Conservation (phyloP, 768 basidiomycete species). For the Pisolithus microcarpus region DNA sequence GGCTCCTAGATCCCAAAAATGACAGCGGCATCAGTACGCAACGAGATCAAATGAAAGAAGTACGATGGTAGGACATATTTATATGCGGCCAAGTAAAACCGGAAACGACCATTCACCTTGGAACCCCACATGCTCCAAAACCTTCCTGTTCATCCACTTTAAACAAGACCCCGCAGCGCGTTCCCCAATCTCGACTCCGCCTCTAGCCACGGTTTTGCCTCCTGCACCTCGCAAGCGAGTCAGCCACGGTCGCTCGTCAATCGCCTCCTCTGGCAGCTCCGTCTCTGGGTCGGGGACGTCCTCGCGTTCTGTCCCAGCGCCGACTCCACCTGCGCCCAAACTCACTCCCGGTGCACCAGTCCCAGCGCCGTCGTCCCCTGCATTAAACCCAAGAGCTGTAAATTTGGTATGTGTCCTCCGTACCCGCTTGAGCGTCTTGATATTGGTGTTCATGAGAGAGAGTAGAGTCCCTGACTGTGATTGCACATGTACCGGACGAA, state of each 20-base stretch:
- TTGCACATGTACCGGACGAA: constrained; percentile 16
- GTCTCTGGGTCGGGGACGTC: constrained; percentile 5
- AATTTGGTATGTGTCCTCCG: constrained; percentile 69
- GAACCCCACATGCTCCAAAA: constrained; percentile 87
- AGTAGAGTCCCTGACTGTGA: constrained; percentile 37
- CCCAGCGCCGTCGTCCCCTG: constrained; percentile 31
- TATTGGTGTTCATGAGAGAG: constrained; percentile 68
- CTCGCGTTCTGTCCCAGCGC: constrained; percentile 1
- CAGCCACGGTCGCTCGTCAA: constrained; percentile 61
- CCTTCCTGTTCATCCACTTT: constrained; percentile 65
- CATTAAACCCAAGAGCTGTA: constrained; percentile 42
- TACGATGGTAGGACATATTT: too few species aligned
- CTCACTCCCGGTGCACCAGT: constrained; percentile 25
- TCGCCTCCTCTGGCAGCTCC: constrained; percentile 21
- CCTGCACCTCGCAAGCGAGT: constrained; percentile 2
- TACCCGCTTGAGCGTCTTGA: constrained; percentile 66
- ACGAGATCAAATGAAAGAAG: too few species aligned
- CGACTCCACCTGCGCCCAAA: constrained; percentile 15
- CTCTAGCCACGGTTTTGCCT: background rate
- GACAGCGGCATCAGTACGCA: too few species aligned
- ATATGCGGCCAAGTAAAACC: background rate
- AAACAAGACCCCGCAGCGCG: constrained; percentile 57
- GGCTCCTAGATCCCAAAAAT: constrained; percentile 40
- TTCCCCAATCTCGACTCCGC: constrained; percentile 51
- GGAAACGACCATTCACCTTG: constrained; percentile 54